phyloP scores from a whole-genome alignment of 148 eudicot genomes.

The Hydrangea macrophylla region DNA sequence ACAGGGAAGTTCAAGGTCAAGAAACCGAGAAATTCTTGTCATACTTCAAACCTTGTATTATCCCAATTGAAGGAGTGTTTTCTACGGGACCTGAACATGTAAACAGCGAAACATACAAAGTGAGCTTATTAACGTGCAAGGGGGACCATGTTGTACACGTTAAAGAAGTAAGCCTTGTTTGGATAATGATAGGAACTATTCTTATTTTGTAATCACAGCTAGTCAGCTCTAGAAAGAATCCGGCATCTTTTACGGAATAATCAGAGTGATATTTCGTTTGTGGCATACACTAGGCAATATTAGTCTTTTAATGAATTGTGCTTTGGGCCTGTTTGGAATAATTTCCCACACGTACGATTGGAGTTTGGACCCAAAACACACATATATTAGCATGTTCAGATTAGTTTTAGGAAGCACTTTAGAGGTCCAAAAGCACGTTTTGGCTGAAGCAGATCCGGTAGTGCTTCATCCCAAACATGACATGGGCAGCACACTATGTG shows the following conservation, averaged over 20 bases:
- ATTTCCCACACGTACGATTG: too few relatives aligned
- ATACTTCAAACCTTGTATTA: conserved; percentile 77
- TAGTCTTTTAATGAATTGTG: not conserved
- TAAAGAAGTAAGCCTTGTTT: conserved; percentile 51
- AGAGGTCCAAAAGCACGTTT: too few relatives aligned
- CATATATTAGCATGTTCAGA: too few relatives aligned
- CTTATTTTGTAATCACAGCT: not conserved
- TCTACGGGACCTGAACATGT: conserved; percentile 41
- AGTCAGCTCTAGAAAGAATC: not conserved
- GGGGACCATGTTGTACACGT: conserved; percentile 72
- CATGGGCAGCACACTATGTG: too few relatives aligned
- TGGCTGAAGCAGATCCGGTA: too few relatives aligned
- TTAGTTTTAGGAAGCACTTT: too few relatives aligned
- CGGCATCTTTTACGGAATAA: not conserved
- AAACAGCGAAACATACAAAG: conserved; percentile 41
- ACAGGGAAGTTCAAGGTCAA: conserved; percentile 74
- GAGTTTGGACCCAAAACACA: too few relatives aligned
- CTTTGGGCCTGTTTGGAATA: too few relatives aligned
- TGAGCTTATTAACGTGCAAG: conserved; percentile 52
- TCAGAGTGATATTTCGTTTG: too few relatives aligned
- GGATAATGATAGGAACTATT: not conserved
- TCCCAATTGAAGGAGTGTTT: conserved; percentile 63
- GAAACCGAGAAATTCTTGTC: conserved; percentile 75
- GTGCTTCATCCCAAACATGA: too few relatives aligned
- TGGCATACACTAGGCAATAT: not conserved